Conservation (phyloP, 179 eudicot species). For the Patellifolia procumbens region DNA sequence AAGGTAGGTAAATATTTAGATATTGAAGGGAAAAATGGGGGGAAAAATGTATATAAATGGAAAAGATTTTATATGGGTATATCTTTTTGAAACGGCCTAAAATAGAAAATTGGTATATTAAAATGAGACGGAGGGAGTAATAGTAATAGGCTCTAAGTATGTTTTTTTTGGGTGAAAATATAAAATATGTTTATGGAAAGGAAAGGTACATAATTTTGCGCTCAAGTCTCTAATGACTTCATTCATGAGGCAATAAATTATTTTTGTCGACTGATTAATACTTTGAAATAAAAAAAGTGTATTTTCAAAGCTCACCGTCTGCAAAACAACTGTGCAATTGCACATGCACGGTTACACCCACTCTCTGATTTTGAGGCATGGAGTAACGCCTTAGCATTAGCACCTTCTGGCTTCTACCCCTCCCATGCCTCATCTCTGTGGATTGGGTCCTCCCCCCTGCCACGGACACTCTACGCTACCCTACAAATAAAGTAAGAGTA, state of each 20-base stretch:
- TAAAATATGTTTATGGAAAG: no score
- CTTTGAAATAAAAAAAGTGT: neutral
- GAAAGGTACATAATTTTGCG: neutral
- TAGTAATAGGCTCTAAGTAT: no score
- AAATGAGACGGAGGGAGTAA: no score
- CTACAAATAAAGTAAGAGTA: neutral
- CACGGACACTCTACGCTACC: constrained; percentile 22
- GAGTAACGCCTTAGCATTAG: neutral
- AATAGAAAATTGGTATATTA: no score
- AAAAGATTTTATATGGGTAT: no score
- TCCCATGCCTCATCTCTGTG: constrained; percentile 4
- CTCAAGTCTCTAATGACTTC: neutral
- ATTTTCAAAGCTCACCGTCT: constrained; percentile 6
- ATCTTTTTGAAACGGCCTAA: no score
- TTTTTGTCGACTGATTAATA: neutral
- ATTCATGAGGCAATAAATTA: no score
- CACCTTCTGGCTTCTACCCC: no score
- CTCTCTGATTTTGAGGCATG: constrained; percentile 25
- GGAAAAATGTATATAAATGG: no score
- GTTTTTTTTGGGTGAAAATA: no score
- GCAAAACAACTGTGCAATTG: constrained; percentile 33
- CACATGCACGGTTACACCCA: constrained; percentile 44
- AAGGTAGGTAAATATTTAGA: no score
- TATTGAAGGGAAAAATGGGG: no score
- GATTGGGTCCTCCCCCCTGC: constrained; percentile 15